A percentile compares a stretch with the other conserved stretches of the same genome.
phyloP scores from a whole-genome alignment of 164 flowering plant species.

The Platanus orientalis region DNA sequence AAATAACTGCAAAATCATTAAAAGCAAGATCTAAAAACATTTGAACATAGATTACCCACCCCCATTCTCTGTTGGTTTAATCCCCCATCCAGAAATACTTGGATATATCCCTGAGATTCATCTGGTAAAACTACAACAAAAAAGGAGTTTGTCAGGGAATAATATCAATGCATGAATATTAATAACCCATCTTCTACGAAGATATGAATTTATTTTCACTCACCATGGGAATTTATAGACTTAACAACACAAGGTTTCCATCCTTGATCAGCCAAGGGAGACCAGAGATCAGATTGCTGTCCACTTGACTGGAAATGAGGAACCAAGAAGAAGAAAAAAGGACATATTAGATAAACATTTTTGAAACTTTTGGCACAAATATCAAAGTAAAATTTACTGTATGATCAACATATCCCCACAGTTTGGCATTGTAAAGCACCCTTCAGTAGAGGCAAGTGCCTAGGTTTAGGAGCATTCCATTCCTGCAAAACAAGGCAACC shows the following conservation, averaged over 20 bases:
- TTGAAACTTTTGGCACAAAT: neutral
- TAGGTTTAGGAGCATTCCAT: constrained; percentile 73
- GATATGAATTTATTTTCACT: constrained; percentile 21
- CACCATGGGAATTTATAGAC: constrained; percentile 35
- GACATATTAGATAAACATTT: neutral
- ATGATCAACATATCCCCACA: constrained; percentile 39
- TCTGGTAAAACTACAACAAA: constrained; percentile 45
- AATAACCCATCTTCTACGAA: too few species aligned
- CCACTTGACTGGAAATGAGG: constrained; percentile 36
- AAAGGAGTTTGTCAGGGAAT: constrained; percentile 6
- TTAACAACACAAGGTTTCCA: constrained; percentile 63
- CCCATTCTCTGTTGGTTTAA: constrained; percentile 99
- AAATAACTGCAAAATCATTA: neutral
- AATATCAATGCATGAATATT: neutral
- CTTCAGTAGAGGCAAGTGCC: constrained; percentile 63
- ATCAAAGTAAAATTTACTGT: neutral
- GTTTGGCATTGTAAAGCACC: constrained; percentile 57
- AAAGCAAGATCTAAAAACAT: neutral
- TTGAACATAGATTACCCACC: constrained; percentile 39
- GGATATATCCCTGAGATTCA: constrained; percentile 72
- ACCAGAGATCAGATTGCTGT: constrained; percentile 66
- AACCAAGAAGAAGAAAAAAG: constrained; percentile 1
- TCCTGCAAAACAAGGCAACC: constrained; percentile 43
- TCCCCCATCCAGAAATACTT: constrained; percentile 97
- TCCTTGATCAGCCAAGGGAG: constrained; percentile 66